These are phyloP conservation scores for Thermothielavioides terrestris DNA, from an alignment of 495 filamentous ascomycete genomes.

Conservation along the genomic window DNA sequence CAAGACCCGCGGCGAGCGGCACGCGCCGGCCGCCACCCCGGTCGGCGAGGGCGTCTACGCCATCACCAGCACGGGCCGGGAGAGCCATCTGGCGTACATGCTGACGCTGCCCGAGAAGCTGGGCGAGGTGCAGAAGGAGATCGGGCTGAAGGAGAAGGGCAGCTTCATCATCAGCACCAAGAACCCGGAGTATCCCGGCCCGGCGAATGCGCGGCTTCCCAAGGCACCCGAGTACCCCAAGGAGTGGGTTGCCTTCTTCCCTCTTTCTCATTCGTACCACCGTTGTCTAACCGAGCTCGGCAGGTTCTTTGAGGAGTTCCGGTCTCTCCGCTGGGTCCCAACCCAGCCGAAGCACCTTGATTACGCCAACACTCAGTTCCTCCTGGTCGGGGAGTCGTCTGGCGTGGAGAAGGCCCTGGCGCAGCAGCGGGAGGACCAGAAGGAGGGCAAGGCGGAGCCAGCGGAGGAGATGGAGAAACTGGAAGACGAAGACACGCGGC, in stretches of 20 bases:
- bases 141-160: constrained; percentile 64
- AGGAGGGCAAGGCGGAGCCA: constrained; percentile 51
- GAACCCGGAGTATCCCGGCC: constrained; percentile 64
- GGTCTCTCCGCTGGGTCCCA: constrained; percentile 63
- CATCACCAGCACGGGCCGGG: constrained; percentile 60
- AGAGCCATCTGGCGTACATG: constrained; percentile 74
- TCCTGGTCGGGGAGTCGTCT: constrained; percentile 69
- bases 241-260: constrained; percentile 44
- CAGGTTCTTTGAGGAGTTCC: constrained; percentile 63
- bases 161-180: constrained; percentile 73
- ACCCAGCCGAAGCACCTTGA: constrained; percentile 68
- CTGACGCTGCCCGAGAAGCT: constrained; percentile 66
- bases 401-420: constrained; percentile 54
- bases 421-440: constrained; percentile 48
- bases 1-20: constrained; percentile 64
- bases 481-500: constrained; percentile 34
- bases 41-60: constrained; percentile 84
- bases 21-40: constrained; percentile 60
- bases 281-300: not conserved
- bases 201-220: constrained; percentile 53
- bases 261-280: not conserved
- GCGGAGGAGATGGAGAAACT: constrained; percentile 39
- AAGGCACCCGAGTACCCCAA: constrained; percentile 64
- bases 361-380: constrained; percentile 68
- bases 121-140: constrained; percentile 64